Evolutionary conservation across 148 eudicot species (phyloP), one percentile per base, ranked within the genome.

Genomic region (Fagopyrum tataricum): DNA sequence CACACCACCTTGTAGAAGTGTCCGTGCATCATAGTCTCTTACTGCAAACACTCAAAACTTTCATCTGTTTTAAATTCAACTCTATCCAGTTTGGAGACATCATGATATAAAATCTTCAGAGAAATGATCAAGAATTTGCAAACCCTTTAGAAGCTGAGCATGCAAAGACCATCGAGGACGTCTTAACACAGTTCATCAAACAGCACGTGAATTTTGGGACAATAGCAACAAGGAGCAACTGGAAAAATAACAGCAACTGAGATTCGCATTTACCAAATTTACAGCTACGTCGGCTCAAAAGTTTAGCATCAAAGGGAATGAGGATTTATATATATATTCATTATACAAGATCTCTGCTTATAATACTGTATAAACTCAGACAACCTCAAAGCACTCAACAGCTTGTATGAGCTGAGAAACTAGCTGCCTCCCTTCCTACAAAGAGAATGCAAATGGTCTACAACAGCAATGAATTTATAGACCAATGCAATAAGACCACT

Each of bases 281-380:
- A 62, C 68, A 62, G 68, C 42, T 62, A 59, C 40, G 40, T 20
- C 62, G 62, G 13, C 67, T 11, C 68, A 62, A 62, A 62, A 31
- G 42, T 62, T n/a, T 24, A 62, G 31, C 17, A 31, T 62, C 68
- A 62, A 31, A 62, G 42, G 68, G 42, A 31, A 31, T 31, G 2
- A 31, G n/a, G 43, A 7, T 37, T 26, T 62, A 62, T 62, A 62
- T 62, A 62, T 31, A 31, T 31, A 3, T 31, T 31, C 37, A 31
- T 62, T 62, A 62, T 62, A 62, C 68, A 62, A n/a, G 68, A 37
- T 4, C 11, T 23, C 42, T 62, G 41, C 68, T 31, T 62, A 12
- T 44, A 44, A 44, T 62, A 62, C 43, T 62, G 68, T 62, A 62
- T 62, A 31, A 62, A 62, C n/a, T 62, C 5, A 31, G 43, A 31